Base-by-base conservation (phyloP, 1,284 basidiomycete species). In the Trametes hirsuta region DNA sequence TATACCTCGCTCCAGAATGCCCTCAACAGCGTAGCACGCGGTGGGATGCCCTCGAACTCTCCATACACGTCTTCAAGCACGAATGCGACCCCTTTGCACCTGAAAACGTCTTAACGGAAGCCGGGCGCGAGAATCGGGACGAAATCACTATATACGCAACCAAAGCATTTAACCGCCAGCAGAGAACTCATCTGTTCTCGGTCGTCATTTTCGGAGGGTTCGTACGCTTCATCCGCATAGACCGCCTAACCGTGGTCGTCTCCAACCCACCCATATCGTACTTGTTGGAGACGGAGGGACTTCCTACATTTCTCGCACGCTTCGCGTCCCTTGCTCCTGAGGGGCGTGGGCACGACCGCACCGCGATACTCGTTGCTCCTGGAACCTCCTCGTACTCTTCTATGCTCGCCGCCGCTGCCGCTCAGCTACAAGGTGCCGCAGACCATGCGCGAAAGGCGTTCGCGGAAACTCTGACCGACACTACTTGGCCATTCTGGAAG, bases 261-360 rank as follows among this genome's bases (percentile, higher is more conserved):
- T 44, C 54, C 18, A 39, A 40, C 6, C 12, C 12, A 9, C 8
- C 53, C 3, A n/a, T 52, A 4, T 11, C 18, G 4, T 62, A 62
- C 53, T 25, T 35, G 9, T 9, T 39, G 21, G 4, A 54, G 4
- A 47, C 65, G 0, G 21, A 51, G 21, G 18, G n/a, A 0, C 42
- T 66, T 4, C 46, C 24, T 12, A 44, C 53, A 1, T 58, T 67
- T 47, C 47, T 65, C 41, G 18, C 30, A n/a, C 59, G 63, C 6
- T 64, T 55, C 48, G 18, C 50, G 3, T 40, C 39, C 3, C 36
- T 61, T 25, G 44, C 49, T 2, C 14, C 30, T 3, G 36, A 6
- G 14, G 42, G 59, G 34, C 63, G 59, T 10, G 63, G 63, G 5
- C 21, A 40, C 36, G 63, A 64, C 37, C 15, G n/a, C 21, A 56